Percentiles rank a stretch among this genome's conserved stretches.
These are phyloP conservation scores for Davidsoniella eucalypti DNA, from an alignment of 2,329 filamentous ascomycete species.

Conservation along the genomic window DNA sequence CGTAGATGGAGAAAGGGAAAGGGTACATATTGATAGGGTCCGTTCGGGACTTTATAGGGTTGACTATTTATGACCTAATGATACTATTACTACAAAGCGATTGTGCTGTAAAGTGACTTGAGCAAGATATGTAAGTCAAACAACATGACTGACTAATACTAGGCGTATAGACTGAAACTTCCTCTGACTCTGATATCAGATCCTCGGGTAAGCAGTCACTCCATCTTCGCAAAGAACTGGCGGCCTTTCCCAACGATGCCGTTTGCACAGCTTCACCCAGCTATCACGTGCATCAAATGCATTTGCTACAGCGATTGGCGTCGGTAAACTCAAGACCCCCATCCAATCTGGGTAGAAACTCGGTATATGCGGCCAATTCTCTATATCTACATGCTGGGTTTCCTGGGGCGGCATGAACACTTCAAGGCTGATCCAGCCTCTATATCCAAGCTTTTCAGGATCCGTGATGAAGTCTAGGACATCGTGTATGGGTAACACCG, in stretches of 20 bases:
- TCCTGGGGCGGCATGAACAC: conserved; percentile 12
- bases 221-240: neutral
- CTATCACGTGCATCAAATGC: conserved; percentile 12
- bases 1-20: too few species aligned
- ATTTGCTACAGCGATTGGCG: conserved; percentile 7
- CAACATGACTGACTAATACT: neutral
- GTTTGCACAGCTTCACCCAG: conserved; percentile 13
- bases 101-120: too few species aligned
- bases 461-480: conserved; percentile 15
- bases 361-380: neutral
- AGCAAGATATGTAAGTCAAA: too few species aligned
- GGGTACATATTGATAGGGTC: too few species aligned
- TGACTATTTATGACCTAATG: too few species aligned
- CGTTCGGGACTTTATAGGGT: too few species aligned
- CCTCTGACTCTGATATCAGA: neutral
- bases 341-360: neutral
- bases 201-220: neutral
- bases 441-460: conserved; percentile 9
- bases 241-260: conserved; percentile 13
- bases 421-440: conserved; percentile 15
- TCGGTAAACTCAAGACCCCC: conserved; percentile 6
- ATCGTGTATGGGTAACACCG: too few species aligned
- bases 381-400: too few species aligned
- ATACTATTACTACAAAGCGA: too few species aligned
- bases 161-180: neutral